Base-by-base conservation (phyloP, 75 land plant genomes). In the Pinus albicaulis region DNA sequence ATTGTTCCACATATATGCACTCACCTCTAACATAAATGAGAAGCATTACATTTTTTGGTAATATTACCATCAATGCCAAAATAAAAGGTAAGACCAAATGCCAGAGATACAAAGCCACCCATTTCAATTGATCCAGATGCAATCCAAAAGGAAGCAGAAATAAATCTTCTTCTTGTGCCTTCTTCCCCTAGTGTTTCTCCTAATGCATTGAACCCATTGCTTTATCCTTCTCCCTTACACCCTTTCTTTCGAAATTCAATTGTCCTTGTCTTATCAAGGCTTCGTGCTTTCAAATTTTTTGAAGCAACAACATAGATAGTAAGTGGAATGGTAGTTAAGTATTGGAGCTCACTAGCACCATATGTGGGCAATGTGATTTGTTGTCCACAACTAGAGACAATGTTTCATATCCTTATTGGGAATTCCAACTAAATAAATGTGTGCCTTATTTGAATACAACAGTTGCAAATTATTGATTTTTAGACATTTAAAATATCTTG, bases 331-430 rank as follows among this genome's bases (percentile, higher is more conserved):
- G 85, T 95, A 63, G 79, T 74, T 72, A 98, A 92, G 76, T 96
- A 95, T 70, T 84, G 76, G 75, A 76, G 85, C 11, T 78, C 83
- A 17, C 83, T 96, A 75, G 98, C 95, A 1, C 83, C 86, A 41
- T 86, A 81, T 69, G 79, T 96, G 44, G 95, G 95, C 17, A 88
- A 91, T 79, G 95, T 94, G 16, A 86, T 96, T 56, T 94, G 98
- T 76, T 96, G 98, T 76, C 99, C 98, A 0, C 98, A 96, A 75
- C 66, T 92, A 41, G 78, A 90, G 44, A 87, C 92, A 22, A 84
- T 87, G 24, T 72, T 93, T 53, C 66, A 56, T 7, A 87, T 94
- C 57, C 86, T 92, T 23, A 68, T 88, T 59, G 98, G 99, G 14
- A 91, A 92, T 52, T 84, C 90, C 53, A 94, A 90, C 76, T 83